Evolutionary conservation across 2,329 filamentous ascomycete species (phyloP), one percentile per base, ranked within the genome.

Genomic region (Fusarium subtropicale): DNA sequence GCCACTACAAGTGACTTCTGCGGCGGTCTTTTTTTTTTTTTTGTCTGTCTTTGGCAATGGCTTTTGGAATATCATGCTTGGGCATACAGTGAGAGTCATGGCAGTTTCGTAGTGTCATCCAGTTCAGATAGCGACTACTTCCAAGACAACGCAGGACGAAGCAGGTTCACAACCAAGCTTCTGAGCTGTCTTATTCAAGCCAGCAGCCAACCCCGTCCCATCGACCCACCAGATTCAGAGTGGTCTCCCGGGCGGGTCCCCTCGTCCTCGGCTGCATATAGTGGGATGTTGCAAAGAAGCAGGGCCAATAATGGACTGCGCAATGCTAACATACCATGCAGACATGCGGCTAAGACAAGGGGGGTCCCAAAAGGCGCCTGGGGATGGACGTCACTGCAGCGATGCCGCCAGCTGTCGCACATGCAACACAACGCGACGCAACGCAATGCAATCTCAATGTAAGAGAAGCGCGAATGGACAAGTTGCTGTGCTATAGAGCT

Each of bases 281-380:
- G 67, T 74, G 71, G 68, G 71, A 74, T 69, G 44, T 62, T 54
- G 51, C 33, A 50, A 47, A 55, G 53, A 52, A 46, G 39, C 45
- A 55, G 55, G 48, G 61, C 72, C 72, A 74, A 74, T 74, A 61
- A 73, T 65, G 60, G 58, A 38, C 34, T 50, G 52, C 48, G 60
- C 64, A 74, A 74, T 73, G 64, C 47, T 65, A 74, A 74, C 53
- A 45, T 57, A 31, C 56, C 41, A 62, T 62, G 59, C 60, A 66
- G 34, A 52, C 51, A 68, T 71, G 72, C 71, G 65, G 71, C 72
- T 74, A 74, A 71, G 70, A 73, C 68, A 71, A 57, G 57, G 66
- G 68, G 64, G 38, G 61, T 64, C 53, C 53, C 36, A 61, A 67
- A 55, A 66, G 41, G 44, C 69, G 59, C 60, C 62, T 47, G 51